These are phyloP conservation scores for Syzygium aromaticum DNA, from an alignment of 345 rosid species.

Conservation along the genomic window DNA sequence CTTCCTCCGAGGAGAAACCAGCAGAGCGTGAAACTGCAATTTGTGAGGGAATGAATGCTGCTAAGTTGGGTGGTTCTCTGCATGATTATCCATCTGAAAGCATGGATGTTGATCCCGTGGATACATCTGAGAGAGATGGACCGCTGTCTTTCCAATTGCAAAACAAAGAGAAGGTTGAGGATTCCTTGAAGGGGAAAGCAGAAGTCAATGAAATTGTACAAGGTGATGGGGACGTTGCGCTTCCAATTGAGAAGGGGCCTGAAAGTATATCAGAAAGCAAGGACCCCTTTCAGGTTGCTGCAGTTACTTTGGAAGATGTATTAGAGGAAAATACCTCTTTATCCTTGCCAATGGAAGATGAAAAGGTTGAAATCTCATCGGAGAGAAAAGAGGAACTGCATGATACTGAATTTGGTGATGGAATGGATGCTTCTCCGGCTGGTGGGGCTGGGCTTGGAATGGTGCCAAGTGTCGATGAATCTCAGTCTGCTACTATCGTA, in stretches of 20 bases:
- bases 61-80: neutral
- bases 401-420: neutral
- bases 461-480: neutral
- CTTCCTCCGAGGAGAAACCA: neutral
- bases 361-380: neutral
- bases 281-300: neutral
- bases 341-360: neutral
- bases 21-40: neutral
- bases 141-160: neutral
- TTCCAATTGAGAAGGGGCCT: neutral
- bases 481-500: neutral
- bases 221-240: neutral
- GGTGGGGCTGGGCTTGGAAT: neutral
- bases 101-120: neutral
- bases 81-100: neutral
- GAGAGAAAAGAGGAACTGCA: neutral
- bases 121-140: neutral
- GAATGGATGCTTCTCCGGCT: neutral
- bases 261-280: neutral
- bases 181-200: neutral
- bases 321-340: neutral
- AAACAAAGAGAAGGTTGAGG: neutral
- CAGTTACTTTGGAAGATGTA: neutral
- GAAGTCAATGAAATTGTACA: neutral
- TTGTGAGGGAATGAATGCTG: neutral